Evolutionary conservation across 768 basidiomycete genomes (phyloP), one percentile per base, ranked within the genome.

Genomic region (Leccinum incarnatum): DNA sequence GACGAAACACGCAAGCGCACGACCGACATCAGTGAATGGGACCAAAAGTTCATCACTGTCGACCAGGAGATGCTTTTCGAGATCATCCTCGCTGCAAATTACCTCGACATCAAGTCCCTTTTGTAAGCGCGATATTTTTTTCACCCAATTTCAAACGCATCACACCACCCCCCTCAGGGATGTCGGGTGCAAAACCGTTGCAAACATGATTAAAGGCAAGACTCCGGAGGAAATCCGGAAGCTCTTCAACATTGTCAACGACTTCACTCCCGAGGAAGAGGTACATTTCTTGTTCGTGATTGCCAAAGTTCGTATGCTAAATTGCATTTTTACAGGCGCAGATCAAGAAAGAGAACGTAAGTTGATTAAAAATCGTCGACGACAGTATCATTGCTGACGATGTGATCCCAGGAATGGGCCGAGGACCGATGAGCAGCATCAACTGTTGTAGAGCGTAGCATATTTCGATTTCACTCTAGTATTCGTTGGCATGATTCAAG

Each of bases 161-260:
- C 40, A 40, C n/a, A n/a, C 17, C n/a, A 5, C 40, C 9, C 9
- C 21, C n/a, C 29, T 37, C 64, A 96, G 94, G 65, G 95, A 97
- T 70, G 93, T 97, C 59, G 95, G 95, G 1, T 97, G 95, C 85
- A 96, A 97, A 82, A 97, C 94, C 4, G 95, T 97, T 5, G 97
- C 97, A 14, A 98, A 98, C 83, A 99, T 98, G 97, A 98, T 99
- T 84, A 98, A 99, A 80, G 97, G 97, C 34, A 99, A 99, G 84
- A 96, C 95, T 4, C 97, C 97, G 23, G 97, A 98, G 75, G 97
- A 98, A 78, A 98, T 99, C 66, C 89, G 96, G 58, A 98, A 98
- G 71, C 84, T 98, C 55, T 98, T 95, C 81, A 96, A 97, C 83
- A 95, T 95, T 64, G 91, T 93, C 32, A 95, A 95, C 73, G 97